Evolutionary conservation across 2,329 filamentous ascomycete species (phyloP).

Genomic region (Hypoxylon sp.): DNA sequence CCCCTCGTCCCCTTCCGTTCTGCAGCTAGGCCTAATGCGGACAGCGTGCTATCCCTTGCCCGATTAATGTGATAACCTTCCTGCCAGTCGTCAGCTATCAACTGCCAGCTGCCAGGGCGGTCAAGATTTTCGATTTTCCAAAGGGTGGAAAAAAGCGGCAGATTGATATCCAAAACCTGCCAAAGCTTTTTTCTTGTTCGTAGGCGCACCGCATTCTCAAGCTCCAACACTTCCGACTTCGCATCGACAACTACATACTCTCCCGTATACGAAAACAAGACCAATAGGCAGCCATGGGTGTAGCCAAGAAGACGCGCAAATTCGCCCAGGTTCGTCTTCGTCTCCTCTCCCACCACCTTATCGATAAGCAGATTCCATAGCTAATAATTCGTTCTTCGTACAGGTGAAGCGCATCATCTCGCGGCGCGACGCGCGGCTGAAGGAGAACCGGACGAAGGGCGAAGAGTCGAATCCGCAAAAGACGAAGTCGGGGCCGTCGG

Average conservation of each 20-base stretch:
- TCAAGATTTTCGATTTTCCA: constrained; percentile 43
- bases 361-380: constrained; percentile 40
- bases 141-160: constrained; percentile 31
- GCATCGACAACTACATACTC: neutral
- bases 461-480: constrained; percentile 66
- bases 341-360: constrained; percentile 22
- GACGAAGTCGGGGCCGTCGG: constrained; percentile 55
- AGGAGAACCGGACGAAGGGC: constrained; percentile 78
- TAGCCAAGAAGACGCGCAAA: constrained; percentile 89
- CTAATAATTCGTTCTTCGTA: constrained; percentile 17
- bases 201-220: neutral
- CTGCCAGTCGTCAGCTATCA: too few relatives aligned
- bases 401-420: constrained; percentile 67
- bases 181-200: neutral
- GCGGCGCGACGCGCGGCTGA: constrained; percentile 79
- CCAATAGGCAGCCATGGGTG: constrained; percentile 65
- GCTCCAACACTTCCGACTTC: neutral
- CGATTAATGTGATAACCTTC: constrained; percentile 34
- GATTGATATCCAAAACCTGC: constrained; percentile 11
- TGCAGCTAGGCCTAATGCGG: neutral
- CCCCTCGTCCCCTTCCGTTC: neutral
- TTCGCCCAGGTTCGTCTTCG: constrained; percentile 70
- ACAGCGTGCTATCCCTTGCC: neutral
- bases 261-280: neutral
- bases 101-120: too few relatives aligned